A percentile compares a stretch with the other conserved stretches of the same genome.
These are phyloP conservation scores for Geoglossum cookeanum DNA, from an alignment of 2,329 filamentous ascomycete species.

Conservation along the genomic window DNA sequence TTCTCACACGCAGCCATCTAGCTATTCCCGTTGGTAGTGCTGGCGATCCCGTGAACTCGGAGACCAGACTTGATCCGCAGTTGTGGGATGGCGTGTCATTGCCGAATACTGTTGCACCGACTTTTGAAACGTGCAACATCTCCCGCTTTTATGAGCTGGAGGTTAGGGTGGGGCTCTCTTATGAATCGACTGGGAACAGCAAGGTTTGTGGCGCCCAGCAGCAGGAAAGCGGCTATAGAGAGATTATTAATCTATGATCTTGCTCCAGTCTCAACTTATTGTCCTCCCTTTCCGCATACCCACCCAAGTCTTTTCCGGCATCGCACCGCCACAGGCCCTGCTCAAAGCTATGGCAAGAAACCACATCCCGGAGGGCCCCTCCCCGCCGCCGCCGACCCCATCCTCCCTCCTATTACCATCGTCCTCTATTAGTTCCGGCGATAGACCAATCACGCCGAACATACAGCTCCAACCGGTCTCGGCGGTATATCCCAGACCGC, in stretches of 20 bases:
- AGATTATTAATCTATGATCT: constrained; percentile 8
- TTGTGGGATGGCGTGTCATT: constrained; percentile 56
- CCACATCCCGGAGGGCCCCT: background rate
- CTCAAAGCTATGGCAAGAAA: constrained; percentile 39
- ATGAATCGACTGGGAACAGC: constrained; percentile 38
- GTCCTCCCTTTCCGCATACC: constrained; percentile 62
- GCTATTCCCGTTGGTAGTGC: constrained; percentile 45
- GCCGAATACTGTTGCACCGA: constrained; percentile 72
- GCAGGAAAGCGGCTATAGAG: background rate
- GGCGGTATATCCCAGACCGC: background rate
- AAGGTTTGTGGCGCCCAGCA: constrained; percentile 22
- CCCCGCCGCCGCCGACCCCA: background rate
- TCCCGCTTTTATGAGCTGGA: constrained; percentile 67
- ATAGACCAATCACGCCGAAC: background rate
- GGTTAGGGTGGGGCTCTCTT: constrained; percentile 57
- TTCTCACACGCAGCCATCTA: constrained; percentile 54
- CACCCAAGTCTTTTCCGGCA: constrained; percentile 71
- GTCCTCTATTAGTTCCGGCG: background rate
- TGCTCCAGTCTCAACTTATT: constrained; percentile 46
- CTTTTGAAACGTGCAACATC: constrained; percentile 79
- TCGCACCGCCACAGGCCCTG: constrained; percentile 59
- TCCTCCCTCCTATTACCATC: background rate
- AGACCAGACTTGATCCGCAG: constrained; percentile 47
- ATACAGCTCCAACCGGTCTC: background rate
- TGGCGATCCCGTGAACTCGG: constrained; percentile 39